These are phyloP conservation scores for Calophaca sinica DNA, from an alignment of 306 rosid genomes.

Conservation along the genomic window DNA sequence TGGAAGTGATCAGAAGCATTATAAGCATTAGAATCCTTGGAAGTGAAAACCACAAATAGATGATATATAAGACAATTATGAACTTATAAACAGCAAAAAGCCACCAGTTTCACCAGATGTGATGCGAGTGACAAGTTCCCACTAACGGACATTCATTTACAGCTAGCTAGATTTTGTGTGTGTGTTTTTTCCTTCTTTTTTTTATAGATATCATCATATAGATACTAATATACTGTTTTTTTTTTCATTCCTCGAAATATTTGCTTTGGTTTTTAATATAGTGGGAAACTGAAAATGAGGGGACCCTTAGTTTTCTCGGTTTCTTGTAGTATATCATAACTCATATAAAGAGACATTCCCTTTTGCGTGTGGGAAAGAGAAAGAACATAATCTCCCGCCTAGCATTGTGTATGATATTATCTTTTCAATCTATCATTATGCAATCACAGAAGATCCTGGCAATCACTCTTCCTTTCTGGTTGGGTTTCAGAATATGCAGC, in stretches of 20 bases:
- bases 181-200: not conserved
- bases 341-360: slow-evolving; percentile 55
- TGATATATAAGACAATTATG: slow-evolving; percentile 53
- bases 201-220: too few species aligned
- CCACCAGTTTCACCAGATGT: slow-evolving; percentile 46
- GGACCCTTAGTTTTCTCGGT: slow-evolving; percentile 31
- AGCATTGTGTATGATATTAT: slow-evolving; percentile 38
- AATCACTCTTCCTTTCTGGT: slow-evolving; percentile 39
- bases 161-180: slow-evolving; percentile 68
- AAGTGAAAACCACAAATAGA: slow-evolving; percentile 40
- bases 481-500: not conserved
- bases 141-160: slow-evolving; percentile 56
- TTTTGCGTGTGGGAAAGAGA: slow-evolving; percentile 37
- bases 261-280: not conserved
- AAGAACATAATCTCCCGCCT: slow-evolving; percentile 33
- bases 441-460: slow-evolving; percentile 50
- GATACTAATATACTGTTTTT: not conserved
- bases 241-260: not conserved
- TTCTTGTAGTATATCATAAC: slow-evolving; percentile 55
- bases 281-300: slow-evolving; percentile 22
- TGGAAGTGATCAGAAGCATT: slow-evolving; percentile 38
- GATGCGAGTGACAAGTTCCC: slow-evolving; percentile 39
- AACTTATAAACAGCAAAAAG: slow-evolving; percentile 53
- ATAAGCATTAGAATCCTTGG: slow-evolving; percentile 24
- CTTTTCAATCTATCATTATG: slow-evolving; percentile 47